Conservation (phyloP, 2,329 filamentous ascomycete species). For the Diplodia intermedia region DNA sequence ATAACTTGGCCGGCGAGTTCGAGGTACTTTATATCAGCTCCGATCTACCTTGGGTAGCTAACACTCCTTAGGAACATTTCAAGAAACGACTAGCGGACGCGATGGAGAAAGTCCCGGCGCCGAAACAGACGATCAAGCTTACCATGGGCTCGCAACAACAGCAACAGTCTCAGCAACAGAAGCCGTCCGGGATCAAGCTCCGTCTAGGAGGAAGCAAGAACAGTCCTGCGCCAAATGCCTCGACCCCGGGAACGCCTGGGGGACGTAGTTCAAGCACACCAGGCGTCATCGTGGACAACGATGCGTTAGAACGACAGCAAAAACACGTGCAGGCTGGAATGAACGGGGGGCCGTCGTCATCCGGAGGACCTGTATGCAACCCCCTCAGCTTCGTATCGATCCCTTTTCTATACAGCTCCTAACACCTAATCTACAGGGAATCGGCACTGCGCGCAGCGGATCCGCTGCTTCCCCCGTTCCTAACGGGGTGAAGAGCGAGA, state of each 20-base stretch:
- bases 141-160: constrained; percentile 59
- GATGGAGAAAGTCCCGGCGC: constrained; percentile 74
- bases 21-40: constrained; percentile 65
- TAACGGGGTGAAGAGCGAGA: constrained; percentile 53
- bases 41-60: not conserved
- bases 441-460: constrained; percentile 50
- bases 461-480: constrained; percentile 39
- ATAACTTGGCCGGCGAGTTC: constrained; percentile 75
- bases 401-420: constrained; percentile 34
- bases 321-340: constrained; percentile 59
- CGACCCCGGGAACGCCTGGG: constrained; percentile 48
- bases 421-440: constrained; percentile 14
- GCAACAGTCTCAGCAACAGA: constrained; percentile 45
- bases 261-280: constrained; percentile 53
- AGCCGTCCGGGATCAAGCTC: constrained; percentile 64
- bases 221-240: constrained; percentile 42
- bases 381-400: not conserved
- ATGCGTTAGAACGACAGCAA: constrained; percentile 61
- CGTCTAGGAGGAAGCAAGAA: constrained; percentile 64
- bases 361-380: constrained; percentile 41
- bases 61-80: constrained; percentile 67
- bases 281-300: constrained; percentile 61
- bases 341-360: constrained; percentile 46
- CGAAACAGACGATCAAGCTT: constrained; percentile 81
- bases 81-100: constrained; percentile 72